Evolutionary conservation across 2,329 filamentous ascomycete genomes (phyloP), one percentile per base, ranked within the genome.

Genomic region (Rhexocercosporidium sp.): DNA sequence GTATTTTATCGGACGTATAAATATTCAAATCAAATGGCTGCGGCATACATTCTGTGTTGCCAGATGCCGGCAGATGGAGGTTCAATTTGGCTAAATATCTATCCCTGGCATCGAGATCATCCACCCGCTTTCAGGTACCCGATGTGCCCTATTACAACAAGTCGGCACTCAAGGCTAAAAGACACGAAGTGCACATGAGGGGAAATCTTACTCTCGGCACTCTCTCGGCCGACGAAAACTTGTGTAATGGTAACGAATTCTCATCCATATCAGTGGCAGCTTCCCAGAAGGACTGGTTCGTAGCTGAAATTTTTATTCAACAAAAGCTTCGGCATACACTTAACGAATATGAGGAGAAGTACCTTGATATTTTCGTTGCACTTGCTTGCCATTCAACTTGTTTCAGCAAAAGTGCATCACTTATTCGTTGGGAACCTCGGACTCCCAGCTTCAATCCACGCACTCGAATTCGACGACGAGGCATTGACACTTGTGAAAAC

Each of bases 351-450:
- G 29, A 5, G 3, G 16, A 39, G 3, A 8, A 2, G 12, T 2
- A 7, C 37, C 18, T 4, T 20, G 2, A n/a, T 31, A 20, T 11
- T 22, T 22, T 12, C 22, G 3, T 6, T 56, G 18, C 18, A 37
- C 22, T 2, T 56, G 1, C 9, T 9, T 9, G 8, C 51, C 7
- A 9, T 56, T n/a, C 3, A 7, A 37, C 12, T 59, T 27, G 41
- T 34, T 16, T 20, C 47, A 18, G 62, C 65, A 1, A 57, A 39
- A 14, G 11, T 67, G 5, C 65, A 67, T 29, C 65, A 64, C 20
- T 44, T 67, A 22, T 67, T 64, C 54, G 54, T 64, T 7, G 61
- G 65, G n/a, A 67, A 67, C n/a, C 44, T 67, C 11, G 16, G 20
- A 4, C 44, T 46, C 11, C 65, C 65, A 8, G 61, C 62, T 2